phyloP scores from a whole-genome alignment of 257 asterid species.

The Przewalskia tangutica region DNA sequence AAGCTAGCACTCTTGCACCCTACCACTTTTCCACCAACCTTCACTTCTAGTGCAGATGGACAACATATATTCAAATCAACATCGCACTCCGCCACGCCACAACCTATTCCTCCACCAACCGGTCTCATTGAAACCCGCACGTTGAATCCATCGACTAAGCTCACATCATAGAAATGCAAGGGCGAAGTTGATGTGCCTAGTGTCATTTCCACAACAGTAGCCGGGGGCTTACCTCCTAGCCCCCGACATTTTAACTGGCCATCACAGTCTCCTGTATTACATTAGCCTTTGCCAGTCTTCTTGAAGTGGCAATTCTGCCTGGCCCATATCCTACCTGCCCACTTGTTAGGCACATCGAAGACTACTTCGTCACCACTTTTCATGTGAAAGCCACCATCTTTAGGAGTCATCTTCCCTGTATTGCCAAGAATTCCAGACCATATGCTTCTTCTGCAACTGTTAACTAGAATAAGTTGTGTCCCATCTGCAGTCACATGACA shows the following conservation, averaged over 20 bases:
- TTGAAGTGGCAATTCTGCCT: slow-evolving; percentile 58
- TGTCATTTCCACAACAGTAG: slow-evolving; percentile 97
- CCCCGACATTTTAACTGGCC: slow-evolving; percentile 65
- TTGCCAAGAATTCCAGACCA: slow-evolving; percentile 86
- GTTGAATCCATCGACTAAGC: slow-evolving; percentile 87
- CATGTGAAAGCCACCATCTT: slow-evolving; percentile 68
- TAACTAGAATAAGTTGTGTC: slow-evolving; percentile 61
- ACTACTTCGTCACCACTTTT: slow-evolving; percentile 48
- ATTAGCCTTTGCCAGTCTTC: slow-evolving; percentile 43
- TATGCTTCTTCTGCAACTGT: slow-evolving; percentile 75
- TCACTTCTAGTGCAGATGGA: slow-evolving; percentile 81
- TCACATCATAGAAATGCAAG: slow-evolving; percentile 77
- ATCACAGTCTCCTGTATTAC: slow-evolving; percentile 75
- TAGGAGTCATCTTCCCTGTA: slow-evolving; percentile 53
- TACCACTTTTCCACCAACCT: slow-evolving; percentile 50
- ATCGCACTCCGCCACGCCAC: slow-evolving; percentile 74
- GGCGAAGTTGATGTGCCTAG: slow-evolving; percentile 60
- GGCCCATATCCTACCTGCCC: slow-evolving; percentile 95
- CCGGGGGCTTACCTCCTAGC: slow-evolving; percentile 68
- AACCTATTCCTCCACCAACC: slow-evolving; percentile 80
- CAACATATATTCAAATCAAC: slow-evolving; percentile 72
- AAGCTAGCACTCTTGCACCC: slow-evolving; percentile 94
- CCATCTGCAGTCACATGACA: slow-evolving; percentile 49
- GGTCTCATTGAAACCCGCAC: slow-evolving; percentile 87
- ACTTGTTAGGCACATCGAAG: slow-evolving; percentile 56